Evolutionary conservation across 208 protist species (phyloP).

Genomic region (Trypanosomatidae sp.): DNA sequence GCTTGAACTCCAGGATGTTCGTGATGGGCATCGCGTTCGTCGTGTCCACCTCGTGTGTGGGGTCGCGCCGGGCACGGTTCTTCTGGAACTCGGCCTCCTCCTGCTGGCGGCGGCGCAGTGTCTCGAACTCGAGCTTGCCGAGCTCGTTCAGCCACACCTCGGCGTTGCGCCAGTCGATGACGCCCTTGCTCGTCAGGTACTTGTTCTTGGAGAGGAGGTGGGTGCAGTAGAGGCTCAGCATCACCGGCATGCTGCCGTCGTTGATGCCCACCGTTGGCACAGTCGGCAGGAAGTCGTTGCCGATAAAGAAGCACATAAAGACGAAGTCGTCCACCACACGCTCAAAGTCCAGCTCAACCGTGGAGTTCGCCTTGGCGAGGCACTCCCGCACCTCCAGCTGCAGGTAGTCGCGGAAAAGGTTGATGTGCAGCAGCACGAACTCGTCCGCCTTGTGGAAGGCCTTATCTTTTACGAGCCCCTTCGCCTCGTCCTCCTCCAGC

Average conservation of each 20-base stretch:
- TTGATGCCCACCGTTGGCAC: constrained; percentile 95
- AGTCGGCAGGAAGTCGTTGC: constrained; percentile 99
- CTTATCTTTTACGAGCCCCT: constrained; percentile 83
- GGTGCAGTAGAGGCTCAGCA: constrained; percentile 91
- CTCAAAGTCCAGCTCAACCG: constrained; percentile 81
- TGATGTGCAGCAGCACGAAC: constrained; percentile 93
- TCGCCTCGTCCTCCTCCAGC: constrained; percentile 73
- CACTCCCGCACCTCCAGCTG: constrained; percentile 80
- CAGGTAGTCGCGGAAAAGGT: constrained; percentile 96
- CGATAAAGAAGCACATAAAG: constrained; percentile 97
- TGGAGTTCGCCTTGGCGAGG: constrained; percentile 14
- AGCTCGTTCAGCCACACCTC: constrained; percentile 74
- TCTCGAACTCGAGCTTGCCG: constrained; percentile 77
- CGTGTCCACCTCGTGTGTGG: constrained; percentile 59
- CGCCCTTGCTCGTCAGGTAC: constrained; percentile 77
- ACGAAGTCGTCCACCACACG: constrained; percentile 97
- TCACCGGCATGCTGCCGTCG: constrained; percentile 88
- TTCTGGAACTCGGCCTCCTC: constrained; percentile 83
- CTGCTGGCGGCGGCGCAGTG: constrained; percentile 61
- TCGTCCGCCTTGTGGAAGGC: constrained; percentile 78
- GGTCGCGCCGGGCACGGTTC: constrained; percentile 52
- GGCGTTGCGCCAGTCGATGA: constrained; percentile 69
- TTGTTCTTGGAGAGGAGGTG: constrained; percentile 63
- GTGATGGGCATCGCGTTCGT: constrained; percentile 31
- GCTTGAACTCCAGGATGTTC: constrained; percentile 83